Evolutionary conservation across 352 stramenopile species (phyloP).

Genomic region (Pythium brassicae): DNA sequence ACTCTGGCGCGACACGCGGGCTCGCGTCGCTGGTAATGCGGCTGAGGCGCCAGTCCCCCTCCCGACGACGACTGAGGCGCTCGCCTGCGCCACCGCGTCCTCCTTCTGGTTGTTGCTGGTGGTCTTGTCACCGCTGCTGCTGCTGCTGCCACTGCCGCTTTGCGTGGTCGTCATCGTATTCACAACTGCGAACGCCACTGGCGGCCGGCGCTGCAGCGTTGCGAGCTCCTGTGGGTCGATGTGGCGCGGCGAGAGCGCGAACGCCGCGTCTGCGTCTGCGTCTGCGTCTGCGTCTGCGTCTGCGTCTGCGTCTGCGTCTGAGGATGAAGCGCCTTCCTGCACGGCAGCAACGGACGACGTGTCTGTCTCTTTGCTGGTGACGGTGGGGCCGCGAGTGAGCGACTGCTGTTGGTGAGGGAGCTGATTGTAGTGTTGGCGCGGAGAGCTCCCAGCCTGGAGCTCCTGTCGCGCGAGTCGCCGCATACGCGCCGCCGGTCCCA

Average conservation of each 20-base stretch:
- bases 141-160: no score
- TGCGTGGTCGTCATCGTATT: no score
- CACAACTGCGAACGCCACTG: conserved; percentile 38
- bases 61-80: not conserved
- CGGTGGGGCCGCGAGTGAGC: no score
- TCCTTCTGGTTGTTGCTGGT: conserved; percentile 19
- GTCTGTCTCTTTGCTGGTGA: not conserved
- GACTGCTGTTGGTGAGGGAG: no score
- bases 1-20: conserved; percentile 24
- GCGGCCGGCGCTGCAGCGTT: conserved; percentile 28
- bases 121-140: not conserved
- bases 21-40: not conserved
- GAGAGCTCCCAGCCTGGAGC: not conserved
- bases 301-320: no score
- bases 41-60: no score
- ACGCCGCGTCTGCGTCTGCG: conserved; percentile 7
- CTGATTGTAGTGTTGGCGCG: no score
- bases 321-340: no score
- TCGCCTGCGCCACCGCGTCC: conserved; percentile 2
- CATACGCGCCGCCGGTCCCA: not conserved
- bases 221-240: conserved; percentile 23
- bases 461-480: conserved; percentile 14
- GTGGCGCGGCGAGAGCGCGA: conserved; percentile 29
- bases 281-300: not conserved
- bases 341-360: no score